phyloP scores from a whole-genome alignment of 768 basidiomycete species.

The Panaeolus papilionaceus region DNA sequence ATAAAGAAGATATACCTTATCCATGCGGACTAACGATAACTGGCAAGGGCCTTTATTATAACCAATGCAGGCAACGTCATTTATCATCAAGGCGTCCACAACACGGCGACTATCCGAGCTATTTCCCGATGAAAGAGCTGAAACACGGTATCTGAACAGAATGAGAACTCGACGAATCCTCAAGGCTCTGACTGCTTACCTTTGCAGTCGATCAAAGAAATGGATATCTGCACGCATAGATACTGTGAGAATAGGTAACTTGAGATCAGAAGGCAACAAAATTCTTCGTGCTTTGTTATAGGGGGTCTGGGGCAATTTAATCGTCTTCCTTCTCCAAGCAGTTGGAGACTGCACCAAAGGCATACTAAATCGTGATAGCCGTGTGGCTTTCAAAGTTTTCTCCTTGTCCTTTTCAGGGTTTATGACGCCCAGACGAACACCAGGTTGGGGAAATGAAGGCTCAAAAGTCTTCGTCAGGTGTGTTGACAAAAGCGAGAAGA shows the following conservation, averaged over 20 bases:
- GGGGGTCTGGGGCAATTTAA: conserved; percentile 30
- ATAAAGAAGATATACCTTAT: conserved; percentile 27
- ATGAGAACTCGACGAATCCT: conserved; percentile 7
- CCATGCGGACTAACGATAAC: conserved; percentile 45
- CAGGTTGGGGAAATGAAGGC: background rate
- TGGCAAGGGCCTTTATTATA: conserved; percentile 49
- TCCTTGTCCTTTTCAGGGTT: background rate
- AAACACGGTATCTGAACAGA: conserved; percentile 39
- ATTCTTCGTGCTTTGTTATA: conserved; percentile 36
- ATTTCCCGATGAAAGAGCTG: conserved; percentile 45
- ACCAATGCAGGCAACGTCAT: conserved; percentile 48
- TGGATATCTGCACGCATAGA: conserved; percentile 55
- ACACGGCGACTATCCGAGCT: conserved; percentile 44
- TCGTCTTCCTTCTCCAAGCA: conserved; percentile 8
- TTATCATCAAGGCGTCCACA: conserved; percentile 51
- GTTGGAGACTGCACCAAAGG: background rate
- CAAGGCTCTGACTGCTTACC: conserved; percentile 24
- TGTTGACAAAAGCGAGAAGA: background rate
- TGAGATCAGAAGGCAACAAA: conserved; percentile 28
- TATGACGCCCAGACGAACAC: background rate
- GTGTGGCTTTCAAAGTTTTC: background rate
- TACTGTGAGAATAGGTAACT: conserved; percentile 46
- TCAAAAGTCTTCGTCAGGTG: background rate
- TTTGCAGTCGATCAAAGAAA: conserved; percentile 42
- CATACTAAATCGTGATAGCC: background rate